phyloP scores from a whole-genome alignment of 1,284 basidiomycete genomes.

The Vanrija humicola region DNA sequence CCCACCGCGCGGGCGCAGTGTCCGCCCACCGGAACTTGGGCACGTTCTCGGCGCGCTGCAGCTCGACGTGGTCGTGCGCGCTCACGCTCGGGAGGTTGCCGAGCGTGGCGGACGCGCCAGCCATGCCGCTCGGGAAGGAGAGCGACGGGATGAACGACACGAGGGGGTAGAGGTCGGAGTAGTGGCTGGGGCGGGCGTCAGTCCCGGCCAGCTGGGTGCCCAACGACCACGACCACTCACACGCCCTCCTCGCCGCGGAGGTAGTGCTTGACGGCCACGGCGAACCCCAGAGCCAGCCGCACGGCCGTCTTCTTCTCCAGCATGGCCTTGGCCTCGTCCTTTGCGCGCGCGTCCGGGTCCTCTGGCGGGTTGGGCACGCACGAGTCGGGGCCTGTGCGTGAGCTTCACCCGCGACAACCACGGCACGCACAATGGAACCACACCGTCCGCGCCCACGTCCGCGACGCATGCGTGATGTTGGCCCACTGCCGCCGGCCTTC shows the following conservation, averaged over 20 bases:
- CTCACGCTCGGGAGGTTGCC: constrained; percentile 1
- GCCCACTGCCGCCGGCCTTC: constrained; percentile 69
- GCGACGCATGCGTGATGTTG: constrained; percentile 57
- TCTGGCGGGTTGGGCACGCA: constrained; percentile 15
- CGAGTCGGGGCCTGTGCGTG: constrained; percentile 32
- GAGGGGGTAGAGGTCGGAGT: constrained; percentile 38
- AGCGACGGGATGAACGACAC: constrained; percentile 36
- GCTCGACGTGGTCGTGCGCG: too few species aligned
- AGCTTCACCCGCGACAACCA: background rate
- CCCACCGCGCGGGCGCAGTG: too few species aligned
- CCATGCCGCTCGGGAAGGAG: constrained; percentile 31
- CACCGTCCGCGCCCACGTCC: constrained; percentile 39
- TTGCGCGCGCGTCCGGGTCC: constrained; percentile 46
- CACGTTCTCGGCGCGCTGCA: too few species aligned
- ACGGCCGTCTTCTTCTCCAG: constrained; percentile 71
- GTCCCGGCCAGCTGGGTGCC: background rate
- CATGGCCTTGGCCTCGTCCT: constrained; percentile 53
- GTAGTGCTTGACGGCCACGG: constrained; percentile 50
- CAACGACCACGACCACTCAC: constrained; percentile 20
- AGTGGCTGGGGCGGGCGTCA: constrained; percentile 21
- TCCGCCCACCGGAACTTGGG: too few species aligned
- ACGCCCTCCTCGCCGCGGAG: constrained; percentile 64
- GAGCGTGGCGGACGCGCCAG: constrained; percentile 1
- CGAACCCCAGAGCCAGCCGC: constrained; percentile 62
- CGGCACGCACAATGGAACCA: constrained; percentile 44